These are phyloP conservation scores for Pseudocercospora cruenta DNA, from an alignment of 2,329 filamentous ascomycete species.

Conservation along the genomic window DNA sequence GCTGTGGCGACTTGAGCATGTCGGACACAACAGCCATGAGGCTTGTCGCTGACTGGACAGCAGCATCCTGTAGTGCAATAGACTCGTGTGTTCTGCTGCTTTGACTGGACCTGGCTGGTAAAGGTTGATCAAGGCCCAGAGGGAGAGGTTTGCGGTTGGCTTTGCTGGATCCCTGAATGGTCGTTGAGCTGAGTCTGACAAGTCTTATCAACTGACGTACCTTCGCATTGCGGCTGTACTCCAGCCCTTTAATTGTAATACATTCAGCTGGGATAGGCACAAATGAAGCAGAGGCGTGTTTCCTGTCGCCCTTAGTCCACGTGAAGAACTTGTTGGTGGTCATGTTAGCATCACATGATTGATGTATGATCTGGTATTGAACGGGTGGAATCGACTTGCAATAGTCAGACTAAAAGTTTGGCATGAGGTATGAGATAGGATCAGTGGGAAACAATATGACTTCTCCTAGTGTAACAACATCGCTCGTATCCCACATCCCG, in stretches of 20 bases:
- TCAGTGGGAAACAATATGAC: background rate
- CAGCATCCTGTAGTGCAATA: slow-evolving; percentile 36
- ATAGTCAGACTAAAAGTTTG: background rate
- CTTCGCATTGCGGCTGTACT: slow-evolving; percentile 26
- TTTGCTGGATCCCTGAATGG: slow-evolving; percentile 25
- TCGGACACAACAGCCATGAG: slow-evolving; percentile 49
- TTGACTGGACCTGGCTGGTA: slow-evolving; percentile 11
- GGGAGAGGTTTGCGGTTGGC: slow-evolving; percentile 31
- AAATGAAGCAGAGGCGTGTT: slow-evolving; percentile 42
- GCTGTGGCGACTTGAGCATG: slow-evolving; percentile 46
- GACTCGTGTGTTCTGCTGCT: slow-evolving; percentile 29
- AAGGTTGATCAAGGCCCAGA: slow-evolving; percentile 28
- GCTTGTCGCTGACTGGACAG: slow-evolving; percentile 38
- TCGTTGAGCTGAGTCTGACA: background rate
- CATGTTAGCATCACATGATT: slow-evolving; percentile 35
- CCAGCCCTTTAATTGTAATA: slow-evolving; percentile 35
- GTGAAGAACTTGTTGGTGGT: slow-evolving; percentile 47
- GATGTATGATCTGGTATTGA: background rate
- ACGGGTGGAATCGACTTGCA: background rate
- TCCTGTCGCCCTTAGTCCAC: slow-evolving; percentile 48
- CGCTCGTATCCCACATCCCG: background rate
- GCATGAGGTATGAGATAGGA: background rate
- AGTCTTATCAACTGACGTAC: slow-evolving; percentile 13
- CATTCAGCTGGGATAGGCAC: slow-evolving; percentile 42
- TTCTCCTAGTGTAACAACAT: background rate